These are phyloP conservation scores for Sphaerulina populicola DNA, from an alignment of 2,329 filamentous ascomycete genomes.

Conservation along the genomic window DNA sequence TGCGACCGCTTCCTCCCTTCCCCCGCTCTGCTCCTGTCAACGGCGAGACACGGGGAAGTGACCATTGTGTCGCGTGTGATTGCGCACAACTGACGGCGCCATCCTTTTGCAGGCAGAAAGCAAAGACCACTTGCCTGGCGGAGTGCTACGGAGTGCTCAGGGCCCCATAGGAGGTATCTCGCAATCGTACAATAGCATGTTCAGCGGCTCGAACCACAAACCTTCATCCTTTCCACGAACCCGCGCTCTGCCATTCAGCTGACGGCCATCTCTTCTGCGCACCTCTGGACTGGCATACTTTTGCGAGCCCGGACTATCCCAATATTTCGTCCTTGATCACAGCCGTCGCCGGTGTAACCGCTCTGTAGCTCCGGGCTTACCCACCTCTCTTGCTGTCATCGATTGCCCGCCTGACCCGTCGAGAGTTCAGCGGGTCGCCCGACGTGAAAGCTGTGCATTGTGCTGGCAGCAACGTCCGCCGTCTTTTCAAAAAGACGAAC, in stretches of 20 bases:
- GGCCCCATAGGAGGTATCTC: conserved; percentile 2
- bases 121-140: conserved; percentile 11
- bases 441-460: conserved; percentile 1
- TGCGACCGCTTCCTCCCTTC: conserved; percentile 11
- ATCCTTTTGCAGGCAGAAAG: conserved; percentile 8
- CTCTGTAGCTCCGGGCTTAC: background rate
- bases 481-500: background rate
- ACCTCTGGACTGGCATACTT: conserved; percentile 2
- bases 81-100: conserved; percentile 14
- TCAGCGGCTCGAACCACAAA: conserved; percentile 16
- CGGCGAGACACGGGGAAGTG: conserved; percentile 12
- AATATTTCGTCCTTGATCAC: conserved; percentile 1
- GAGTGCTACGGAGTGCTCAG: conserved; percentile 1
- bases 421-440: background rate
- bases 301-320: background rate
- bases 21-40: conserved; percentile 9
- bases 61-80: conserved; percentile 15
- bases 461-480: conserved; percentile 7
- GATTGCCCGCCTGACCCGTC: background rate
- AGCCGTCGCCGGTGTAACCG: background rate
- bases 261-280: conserved; percentile 8
- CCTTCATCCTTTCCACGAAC: conserved; percentile 13
- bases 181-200: conserved; percentile 21
- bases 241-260: conserved; percentile 3
- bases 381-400: background rate